Evolutionary conservation across 495 filamentous ascomycete species (phyloP), one percentile per base, ranked within the genome.

Genomic region (Corynascus novoguineensis): DNA sequence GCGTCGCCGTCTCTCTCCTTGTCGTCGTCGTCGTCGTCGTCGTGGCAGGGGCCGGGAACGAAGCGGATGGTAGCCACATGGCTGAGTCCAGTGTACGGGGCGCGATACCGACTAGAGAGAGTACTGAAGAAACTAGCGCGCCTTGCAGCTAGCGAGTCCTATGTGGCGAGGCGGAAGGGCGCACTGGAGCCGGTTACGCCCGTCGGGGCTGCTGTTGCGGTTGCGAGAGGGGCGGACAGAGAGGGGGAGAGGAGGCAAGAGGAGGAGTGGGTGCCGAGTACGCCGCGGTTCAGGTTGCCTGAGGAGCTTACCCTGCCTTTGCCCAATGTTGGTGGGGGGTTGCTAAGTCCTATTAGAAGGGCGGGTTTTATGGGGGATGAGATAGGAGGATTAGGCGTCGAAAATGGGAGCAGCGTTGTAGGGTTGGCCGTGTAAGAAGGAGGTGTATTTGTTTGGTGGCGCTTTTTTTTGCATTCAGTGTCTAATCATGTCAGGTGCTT

Each of bases 31-130:
- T n/a, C n/a, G n/a, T n/a, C n/a, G n/a, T n/a, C n/a, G 38, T 2
- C 17, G n/a, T 32, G 38, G 29, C 28, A 25, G 41, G 0, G 1
- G 40, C 10, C 8, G 38, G 7, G 51, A 19, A 1, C 12, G 17
- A 11, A 31, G 15, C 4, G 22, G 42, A 38, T n/a, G 1, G 64
- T 63, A 3, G 57, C 21, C 5, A 45, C 29, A 14, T 51, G 70
- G 21, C 37, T 73, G 40, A 64, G 64, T 21, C 69, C 71, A 5
- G 69, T 72, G 31, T 69, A 61, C 47, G 71, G 71, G n/a, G 66
- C 69, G 5, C 37, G 60, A 8, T 65, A 47, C 32, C 35, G 71
- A 35, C 53, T 70, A 12, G 71, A 68, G 52, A 58, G 69, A 50
- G 64, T 70, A 19, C 63, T 68, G 37, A 47, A 60, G 4, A 72